A percentile compares a stretch with the other conserved stretches of the same genome.
Evolutionary conservation across 805 yeast species (phyloP).

Genomic region (Hanseniaspora pseudoguilliermondii): DNA sequence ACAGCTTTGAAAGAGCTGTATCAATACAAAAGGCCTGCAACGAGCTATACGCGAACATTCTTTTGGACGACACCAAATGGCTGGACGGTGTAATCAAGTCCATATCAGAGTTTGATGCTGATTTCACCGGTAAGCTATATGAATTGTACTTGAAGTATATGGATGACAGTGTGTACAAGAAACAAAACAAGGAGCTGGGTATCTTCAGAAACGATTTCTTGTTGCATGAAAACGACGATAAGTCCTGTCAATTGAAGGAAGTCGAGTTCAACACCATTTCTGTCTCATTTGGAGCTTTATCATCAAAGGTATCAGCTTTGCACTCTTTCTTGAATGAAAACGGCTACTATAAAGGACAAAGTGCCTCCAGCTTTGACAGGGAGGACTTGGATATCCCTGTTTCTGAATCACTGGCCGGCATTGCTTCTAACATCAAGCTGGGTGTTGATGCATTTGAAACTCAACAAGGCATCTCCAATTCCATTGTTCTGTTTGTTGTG

Average conservation of each 20-base stretch:
- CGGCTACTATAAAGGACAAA: conserved; percentile 38
- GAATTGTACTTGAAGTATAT: conserved; percentile 41
- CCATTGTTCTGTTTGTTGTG: conserved; percentile 60
- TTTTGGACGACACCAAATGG: conserved; percentile 49
- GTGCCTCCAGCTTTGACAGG: conserved; percentile 20
- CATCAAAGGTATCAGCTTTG: conserved; percentile 62
- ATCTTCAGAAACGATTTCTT: conserved; percentile 85
- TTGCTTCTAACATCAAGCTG: conserved; percentile 58
- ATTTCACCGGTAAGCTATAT: conserved; percentile 72
- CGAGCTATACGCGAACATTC: conserved; percentile 55
- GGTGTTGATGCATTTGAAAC: conserved; percentile 46
- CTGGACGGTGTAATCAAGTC: conserved; percentile 41
- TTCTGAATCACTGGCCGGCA: conserved; percentile 47
- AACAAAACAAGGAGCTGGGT: conserved; percentile 64
- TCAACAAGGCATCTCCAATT: conserved; percentile 24
- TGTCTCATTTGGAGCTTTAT: conserved; percentile 87
- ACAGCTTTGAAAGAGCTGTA: conserved; percentile 53
- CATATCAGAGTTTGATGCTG: conserved; percentile 48
- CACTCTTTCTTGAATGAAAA: conserved; percentile 53
- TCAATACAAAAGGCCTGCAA: conserved; percentile 58
- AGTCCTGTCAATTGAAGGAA: conserved; percentile 53
- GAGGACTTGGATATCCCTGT: conserved; percentile 43
- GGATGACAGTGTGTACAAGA: conserved; percentile 31
- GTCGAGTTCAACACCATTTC: conserved; percentile 94
- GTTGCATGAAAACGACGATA: conserved; percentile 35